Conservation (phyloP, 768 basidiomycete genomes). For the Xerocomellus chrysenteron region DNA sequence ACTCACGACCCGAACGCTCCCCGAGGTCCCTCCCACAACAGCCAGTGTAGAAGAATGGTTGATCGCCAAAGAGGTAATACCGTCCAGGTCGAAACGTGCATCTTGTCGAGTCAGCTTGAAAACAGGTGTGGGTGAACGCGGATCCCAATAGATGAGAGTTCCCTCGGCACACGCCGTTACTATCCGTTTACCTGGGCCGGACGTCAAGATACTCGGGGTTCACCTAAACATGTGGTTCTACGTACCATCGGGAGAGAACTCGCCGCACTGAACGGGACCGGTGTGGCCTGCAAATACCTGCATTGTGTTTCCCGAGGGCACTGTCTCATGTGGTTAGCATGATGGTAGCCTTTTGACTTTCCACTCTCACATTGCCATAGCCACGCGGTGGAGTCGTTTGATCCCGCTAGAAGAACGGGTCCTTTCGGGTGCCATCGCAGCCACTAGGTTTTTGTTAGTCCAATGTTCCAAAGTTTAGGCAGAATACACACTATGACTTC, state of each 20-base stretch:
- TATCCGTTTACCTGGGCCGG: slow-evolving; percentile 72
- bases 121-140: slow-evolving; percentile 69
- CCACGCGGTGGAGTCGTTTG: slow-evolving; percentile 93
- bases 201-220: slow-evolving; percentile 1
- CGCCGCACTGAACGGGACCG: slow-evolving; percentile 78
- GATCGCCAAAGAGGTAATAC: slow-evolving; percentile 83
- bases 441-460: slow-evolving; percentile 55
- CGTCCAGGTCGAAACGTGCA: slow-evolving; percentile 74
- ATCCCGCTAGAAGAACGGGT: slow-evolving; percentile 81
- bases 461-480: background rate
- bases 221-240: background rate
- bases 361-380: slow-evolving; percentile 86
- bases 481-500: slow-evolving; percentile 79
- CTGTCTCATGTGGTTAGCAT: slow-evolving; percentile 40
- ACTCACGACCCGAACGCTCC: slow-evolving; percentile 84
- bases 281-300: slow-evolving; percentile 93
- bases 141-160: slow-evolving; percentile 88
- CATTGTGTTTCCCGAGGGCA: slow-evolving; percentile 94
- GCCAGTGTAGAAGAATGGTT: slow-evolving; percentile 88
- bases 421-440: slow-evolving; percentile 97
- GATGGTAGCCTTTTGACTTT: background rate
- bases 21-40: slow-evolving; percentile 83
- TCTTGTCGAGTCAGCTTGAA: slow-evolving; percentile 77
- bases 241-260: slow-evolving; percentile 88
- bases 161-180: slow-evolving; percentile 85